Percentiles rank a stretch among this genome's conserved stretches.
phyloP scores from a whole-genome alignment of 2,329 filamentous ascomycete genomes.

The Calonectria pteridis region DNA sequence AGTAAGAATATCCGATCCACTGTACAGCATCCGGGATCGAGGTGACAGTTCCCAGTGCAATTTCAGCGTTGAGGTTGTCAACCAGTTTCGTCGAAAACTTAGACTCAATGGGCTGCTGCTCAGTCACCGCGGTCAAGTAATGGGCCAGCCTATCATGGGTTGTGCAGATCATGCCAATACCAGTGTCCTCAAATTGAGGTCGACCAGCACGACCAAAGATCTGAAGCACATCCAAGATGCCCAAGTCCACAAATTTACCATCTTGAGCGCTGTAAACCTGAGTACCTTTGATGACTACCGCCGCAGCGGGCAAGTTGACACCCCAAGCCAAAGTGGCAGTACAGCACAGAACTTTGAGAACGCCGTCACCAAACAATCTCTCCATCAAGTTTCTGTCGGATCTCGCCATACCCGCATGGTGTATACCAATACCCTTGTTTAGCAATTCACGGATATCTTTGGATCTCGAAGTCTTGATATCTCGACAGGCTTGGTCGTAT shows the following conservation, averaged over 20 bases:
- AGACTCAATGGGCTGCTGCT: conserved; percentile 98
- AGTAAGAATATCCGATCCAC: conserved; percentile 97
- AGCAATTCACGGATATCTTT: conserved; percentile 90
- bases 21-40: conserved; percentile 93
- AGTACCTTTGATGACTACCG: conserved; percentile 97
- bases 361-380: conserved; percentile 87
- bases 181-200: conserved; percentile 96
- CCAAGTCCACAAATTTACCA: conserved; percentile 95
- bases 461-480: conserved; percentile 88
- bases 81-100: conserved; percentile 93
- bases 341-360: conserved; percentile 98
- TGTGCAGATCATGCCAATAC: conserved; percentile 98
- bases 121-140: conserved; percentile 92
- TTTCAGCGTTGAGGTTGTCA: conserved; percentile 96
- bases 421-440: conserved; percentile 91
- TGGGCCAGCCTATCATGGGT: conserved; percentile 93
- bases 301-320: conserved; percentile 96
- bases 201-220: conserved; percentile 98
- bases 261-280: conserved; percentile 97
- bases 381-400: conserved; percentile 97
- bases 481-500: conserved; percentile 83
- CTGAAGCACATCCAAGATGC: conserved; percentile 95
- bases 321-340: conserved; percentile 98
- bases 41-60: conserved; percentile 93
- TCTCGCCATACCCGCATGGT: conserved; percentile 96